These are phyloP conservation scores for Cladophialophora carrionii DNA, from an alignment of 2,329 filamentous ascomycete genomes.

Conservation along the genomic window DNA sequence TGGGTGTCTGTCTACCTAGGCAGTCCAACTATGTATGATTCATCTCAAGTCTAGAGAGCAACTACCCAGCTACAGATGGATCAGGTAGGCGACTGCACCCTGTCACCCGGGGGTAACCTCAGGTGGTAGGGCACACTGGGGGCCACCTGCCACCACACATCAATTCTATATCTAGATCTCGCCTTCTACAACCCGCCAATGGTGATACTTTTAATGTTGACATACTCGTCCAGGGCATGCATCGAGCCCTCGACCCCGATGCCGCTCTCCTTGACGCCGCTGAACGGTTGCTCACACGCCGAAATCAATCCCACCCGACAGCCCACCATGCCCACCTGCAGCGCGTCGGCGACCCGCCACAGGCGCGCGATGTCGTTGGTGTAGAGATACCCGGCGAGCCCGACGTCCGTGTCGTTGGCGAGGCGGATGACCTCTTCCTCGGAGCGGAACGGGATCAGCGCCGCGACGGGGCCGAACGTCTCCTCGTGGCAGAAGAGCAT, in stretches of 20 bases:
- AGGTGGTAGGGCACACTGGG: no score
- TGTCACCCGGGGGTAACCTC: no score
- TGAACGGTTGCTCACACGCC: conserved; percentile 64
- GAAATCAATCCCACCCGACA: conserved; percentile 72
- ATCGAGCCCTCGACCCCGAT: conserved; percentile 78
- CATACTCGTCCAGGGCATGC: conserved; percentile 73
- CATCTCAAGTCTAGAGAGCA: no score
- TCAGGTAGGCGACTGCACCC: no score
- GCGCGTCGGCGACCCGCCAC: conserved; percentile 63
- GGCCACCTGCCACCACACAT: no score
- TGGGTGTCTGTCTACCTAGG: no score
- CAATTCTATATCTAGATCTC: no score
- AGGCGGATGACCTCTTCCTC: conserved; percentile 43
- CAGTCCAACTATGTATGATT: no score
- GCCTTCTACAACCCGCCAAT: neutral
- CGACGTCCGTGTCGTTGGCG: conserved; percentile 42
- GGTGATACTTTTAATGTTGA: conserved; percentile 62
- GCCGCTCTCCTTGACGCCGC: conserved; percentile 79
- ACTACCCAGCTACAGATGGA: no score
- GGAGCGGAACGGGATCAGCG: conserved; percentile 64
- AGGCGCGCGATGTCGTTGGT: conserved; percentile 62
- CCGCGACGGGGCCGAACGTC: conserved; percentile 79
- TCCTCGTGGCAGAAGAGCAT: conserved; percentile 91
- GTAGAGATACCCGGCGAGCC: conserved; percentile 61
- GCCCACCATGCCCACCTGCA: conserved; percentile 56